phyloP scores from a whole-genome alignment of 352 stramenopile genomes.

The Chrysophaeum taylorii region DNA sequence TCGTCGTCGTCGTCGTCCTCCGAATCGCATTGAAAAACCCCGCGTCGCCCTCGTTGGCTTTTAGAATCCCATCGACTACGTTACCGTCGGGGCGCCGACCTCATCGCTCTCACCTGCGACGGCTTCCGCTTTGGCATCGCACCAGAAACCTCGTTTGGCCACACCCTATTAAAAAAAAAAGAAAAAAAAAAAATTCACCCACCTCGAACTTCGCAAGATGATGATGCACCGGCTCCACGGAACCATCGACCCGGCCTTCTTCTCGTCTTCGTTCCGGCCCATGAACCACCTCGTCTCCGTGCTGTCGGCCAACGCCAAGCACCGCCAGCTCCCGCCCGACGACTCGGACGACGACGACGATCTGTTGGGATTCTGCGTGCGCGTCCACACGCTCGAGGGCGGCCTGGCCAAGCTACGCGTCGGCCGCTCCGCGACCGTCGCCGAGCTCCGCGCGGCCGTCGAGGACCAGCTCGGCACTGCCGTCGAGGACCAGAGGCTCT shows the following conservation, averaged over 20 bases:
- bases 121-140: too few species aligned
- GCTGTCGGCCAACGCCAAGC: background rate
- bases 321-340: background rate
- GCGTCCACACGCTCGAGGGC: background rate
- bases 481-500: slow-evolving; percentile 1
- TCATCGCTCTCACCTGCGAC: too few species aligned
- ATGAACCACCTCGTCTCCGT: background rate
- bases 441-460: background rate
- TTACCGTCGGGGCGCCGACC: too few species aligned
- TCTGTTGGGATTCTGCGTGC: background rate
- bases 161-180: too few species aligned
- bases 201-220: too few species aligned
- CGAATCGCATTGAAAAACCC: too few species aligned
- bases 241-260: background rate
- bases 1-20: too few species aligned
- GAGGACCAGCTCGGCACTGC: background rate
- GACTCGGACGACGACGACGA: background rate
- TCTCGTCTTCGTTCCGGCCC: background rate
- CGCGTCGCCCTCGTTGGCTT: too few species aligned
- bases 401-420: background rate
- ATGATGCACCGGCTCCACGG: background rate
- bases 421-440: background rate
- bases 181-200: too few species aligned
- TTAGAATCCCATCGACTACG: too few species aligned
- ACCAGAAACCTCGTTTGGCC: too few species aligned